Base-by-base conservation (phyloP, 768 basidiomycete species). In the Trametes meyenii region DNA sequence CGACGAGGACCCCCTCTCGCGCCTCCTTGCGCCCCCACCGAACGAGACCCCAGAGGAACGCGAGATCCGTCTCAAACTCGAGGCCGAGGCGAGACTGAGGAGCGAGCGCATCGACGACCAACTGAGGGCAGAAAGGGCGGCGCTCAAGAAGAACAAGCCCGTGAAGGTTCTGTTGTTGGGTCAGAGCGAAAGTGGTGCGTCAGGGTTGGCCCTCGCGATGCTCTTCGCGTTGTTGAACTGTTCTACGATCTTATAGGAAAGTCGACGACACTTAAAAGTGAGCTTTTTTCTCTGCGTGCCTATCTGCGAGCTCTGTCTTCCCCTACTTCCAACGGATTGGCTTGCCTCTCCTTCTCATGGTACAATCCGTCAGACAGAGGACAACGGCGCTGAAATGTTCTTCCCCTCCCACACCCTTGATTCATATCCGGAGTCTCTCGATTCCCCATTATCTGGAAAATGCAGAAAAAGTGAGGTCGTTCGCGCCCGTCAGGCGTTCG, bases 1-100 rank as follows among this genome's bases (percentile, higher is more conserved):
- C 56, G 75, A 76, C 58, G 76, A 79, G 29, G 89, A 91, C 75
- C 89, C 89, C 0, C 77, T 92, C 39, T 77, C 81, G 13, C 72
- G 78, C 24, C 79, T 86, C 66, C 80, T 83, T 17, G 73, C 78
- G 0, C 87, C 89, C 0, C 89, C 89, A 0, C 73, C 78, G 0
- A 71, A 83, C 60, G 89, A 92, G 73, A 79, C 85, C 0, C 66
- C 77, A 0, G 76, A 77, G 2, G 78, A 89, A 62, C 77, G 73
- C 56, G 73, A 71, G 1, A 67, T 69, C 4, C 73, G 88, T 51
- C 79, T 80, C 65, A 72, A 68, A 49, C 69, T 72, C 39, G 89
- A 90, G 72, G 78, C 75, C 0, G 84, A 87, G 63, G 87, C 86
- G 0, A 79, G 83, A 65, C 73, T 75, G 52, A 76, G 86, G 56